Percentiles rank a stretch among this genome's conserved stretches.
phyloP scores from a whole-genome alignment of 1,139 yeast genomes.

The Pichia sp. region DNA sequence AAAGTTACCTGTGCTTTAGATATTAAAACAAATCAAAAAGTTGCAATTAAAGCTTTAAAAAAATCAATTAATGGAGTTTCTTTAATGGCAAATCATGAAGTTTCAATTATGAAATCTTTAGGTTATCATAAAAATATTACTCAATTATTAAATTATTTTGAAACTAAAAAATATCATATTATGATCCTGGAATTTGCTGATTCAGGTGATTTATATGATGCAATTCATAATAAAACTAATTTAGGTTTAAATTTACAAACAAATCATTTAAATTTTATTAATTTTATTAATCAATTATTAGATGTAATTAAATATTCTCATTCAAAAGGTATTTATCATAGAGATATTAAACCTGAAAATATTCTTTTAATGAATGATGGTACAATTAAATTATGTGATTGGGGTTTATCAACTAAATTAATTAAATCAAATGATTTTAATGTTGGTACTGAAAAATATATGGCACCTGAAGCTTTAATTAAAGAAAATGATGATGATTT shows the following conservation, averaged over 20 bases:
- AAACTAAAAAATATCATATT: constrained; percentile 37
- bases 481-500: constrained; percentile 32
- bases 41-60: constrained; percentile 40
- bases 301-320: constrained; percentile 40
- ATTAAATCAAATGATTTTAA: constrained; percentile 38
- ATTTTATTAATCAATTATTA: constrained; percentile 36
- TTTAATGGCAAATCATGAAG: constrained; percentile 42
- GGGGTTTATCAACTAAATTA: constrained; percentile 46
- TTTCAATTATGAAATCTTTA: constrained; percentile 36
- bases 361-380: constrained; percentile 40
- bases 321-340: constrained; percentile 40
- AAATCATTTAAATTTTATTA: constrained; percentile 22
- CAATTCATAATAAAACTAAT: constrained; percentile 30
- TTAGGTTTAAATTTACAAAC: constrained; percentile 26
- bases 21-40: constrained; percentile 29
- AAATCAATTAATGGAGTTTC: constrained; percentile 31
- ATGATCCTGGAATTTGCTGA: constrained; percentile 46
- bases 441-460: constrained; percentile 52
- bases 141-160: constrained; percentile 39
- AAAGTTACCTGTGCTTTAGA: constrained; percentile 45
- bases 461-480: constrained; percentile 58
- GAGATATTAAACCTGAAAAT: constrained; percentile 54
- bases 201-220: constrained; percentile 46
- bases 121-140: constrained; percentile 38
- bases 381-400: constrained; percentile 46